These are phyloP conservation scores for Discostella stelligera DNA, from an alignment of 352 stramenopile genomes.

Conservation along the genomic window DNA sequence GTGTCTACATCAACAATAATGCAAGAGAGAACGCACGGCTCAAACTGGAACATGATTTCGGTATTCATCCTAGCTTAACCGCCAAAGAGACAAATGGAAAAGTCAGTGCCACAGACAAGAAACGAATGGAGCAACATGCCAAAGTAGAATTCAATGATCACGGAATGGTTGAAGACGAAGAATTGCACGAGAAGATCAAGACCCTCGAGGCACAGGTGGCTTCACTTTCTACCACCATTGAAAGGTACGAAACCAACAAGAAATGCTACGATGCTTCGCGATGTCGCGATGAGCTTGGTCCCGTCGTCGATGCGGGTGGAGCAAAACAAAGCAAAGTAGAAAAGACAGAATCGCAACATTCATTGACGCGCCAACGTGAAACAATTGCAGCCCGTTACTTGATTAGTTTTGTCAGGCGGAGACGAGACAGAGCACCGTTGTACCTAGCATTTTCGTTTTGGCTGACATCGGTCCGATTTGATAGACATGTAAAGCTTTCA, in stretches of 20 bases:
- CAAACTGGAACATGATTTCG: conserved; percentile 9
- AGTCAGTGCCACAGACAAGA: background rate
- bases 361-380: conserved; percentile 4
- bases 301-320: background rate
- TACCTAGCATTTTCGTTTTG: conserved; percentile 32
- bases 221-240: conserved; percentile 26
- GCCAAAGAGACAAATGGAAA: background rate
- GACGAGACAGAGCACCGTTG: conserved; percentile 3
- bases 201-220: conserved; percentile 28
- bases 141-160: conserved; percentile 10
- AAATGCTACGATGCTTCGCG: background rate
- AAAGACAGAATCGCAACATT: background rate
- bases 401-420: background rate
- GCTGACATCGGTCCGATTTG: conserved; percentile 10
- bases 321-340: conserved; percentile 5
- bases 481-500: background rate
- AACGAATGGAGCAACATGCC: background rate
- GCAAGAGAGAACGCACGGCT: conserved; percentile 25
- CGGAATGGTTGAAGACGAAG: background rate
- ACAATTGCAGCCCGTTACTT: background rate
- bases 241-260: conserved; percentile 12
- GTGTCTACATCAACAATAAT: conserved; percentile 3
- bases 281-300: background rate
- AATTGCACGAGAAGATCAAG: conserved; percentile 16
- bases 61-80: background rate